Evolutionary conservation across 2,329 filamentous ascomycete genomes (phyloP).

Genomic region (Fusarium compactum): DNA sequence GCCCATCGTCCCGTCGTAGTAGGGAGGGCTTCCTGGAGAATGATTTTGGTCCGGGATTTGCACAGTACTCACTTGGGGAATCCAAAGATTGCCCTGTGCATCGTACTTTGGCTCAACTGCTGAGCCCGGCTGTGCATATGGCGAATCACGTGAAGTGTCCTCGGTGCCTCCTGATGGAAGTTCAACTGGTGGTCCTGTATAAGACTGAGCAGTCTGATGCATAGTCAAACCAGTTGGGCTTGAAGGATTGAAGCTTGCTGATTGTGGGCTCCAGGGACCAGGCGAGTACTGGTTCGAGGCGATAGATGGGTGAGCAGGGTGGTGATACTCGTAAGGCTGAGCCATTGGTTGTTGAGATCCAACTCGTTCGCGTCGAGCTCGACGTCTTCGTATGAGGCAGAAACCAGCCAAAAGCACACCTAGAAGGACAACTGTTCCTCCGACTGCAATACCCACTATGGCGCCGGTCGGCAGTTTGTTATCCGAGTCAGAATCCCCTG

Average conservation of each 20-base stretch:
- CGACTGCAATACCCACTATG: constrained; percentile 60
- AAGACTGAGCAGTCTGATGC: constrained; percentile 38
- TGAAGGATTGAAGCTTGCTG: constrained; percentile 37
- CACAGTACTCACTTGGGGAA: constrained; percentile 52
- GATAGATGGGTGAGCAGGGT: constrained; percentile 40
- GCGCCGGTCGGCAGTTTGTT: constrained; percentile 53
- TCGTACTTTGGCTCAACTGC: constrained; percentile 48
- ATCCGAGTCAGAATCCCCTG: neutral
- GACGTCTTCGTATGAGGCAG: constrained; percentile 50
- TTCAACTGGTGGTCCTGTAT: constrained; percentile 47
- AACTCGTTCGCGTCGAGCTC: constrained; percentile 21
- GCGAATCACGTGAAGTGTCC: constrained; percentile 26
- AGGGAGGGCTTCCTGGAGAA: constrained; percentile 36
- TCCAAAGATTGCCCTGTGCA: constrained; percentile 50
- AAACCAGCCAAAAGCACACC: constrained; percentile 46
- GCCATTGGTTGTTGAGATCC: constrained; percentile 44
- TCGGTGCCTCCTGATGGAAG: constrained; percentile 40
- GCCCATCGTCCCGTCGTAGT: constrained; percentile 33
- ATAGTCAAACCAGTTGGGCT: constrained; percentile 34
- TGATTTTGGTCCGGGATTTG: constrained; percentile 39
- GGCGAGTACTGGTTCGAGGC: constrained; percentile 41
- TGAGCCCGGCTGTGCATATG: constrained; percentile 27
- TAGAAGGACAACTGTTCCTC: constrained; percentile 49
- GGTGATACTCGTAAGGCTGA: constrained; percentile 42
- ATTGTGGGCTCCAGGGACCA: constrained; percentile 46